Evolutionary conservation across 805 yeast species (phyloP).

Genomic region (Zygoascus tannicola): DNA sequence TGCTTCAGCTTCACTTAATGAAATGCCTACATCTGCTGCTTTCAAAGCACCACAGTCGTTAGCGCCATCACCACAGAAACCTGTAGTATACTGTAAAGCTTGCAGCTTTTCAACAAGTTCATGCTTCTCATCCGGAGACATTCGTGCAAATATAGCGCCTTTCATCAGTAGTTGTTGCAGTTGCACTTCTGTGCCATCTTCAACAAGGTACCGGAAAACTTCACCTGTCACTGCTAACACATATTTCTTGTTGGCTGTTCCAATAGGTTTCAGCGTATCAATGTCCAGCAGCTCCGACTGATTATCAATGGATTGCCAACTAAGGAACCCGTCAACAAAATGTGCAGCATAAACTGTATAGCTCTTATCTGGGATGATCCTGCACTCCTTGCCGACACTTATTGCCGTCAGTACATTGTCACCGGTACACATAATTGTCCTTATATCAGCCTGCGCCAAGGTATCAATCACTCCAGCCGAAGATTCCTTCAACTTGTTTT

Average conservation of each 20-base stretch:
- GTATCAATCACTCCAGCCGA: slow-evolving; percentile 53
- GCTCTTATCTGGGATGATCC: slow-evolving; percentile 41
- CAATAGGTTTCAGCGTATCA: slow-evolving; percentile 37
- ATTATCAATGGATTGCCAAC: slow-evolving; percentile 36
- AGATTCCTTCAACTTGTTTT: slow-evolving; percentile 71
- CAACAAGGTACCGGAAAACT: slow-evolving; percentile 68
- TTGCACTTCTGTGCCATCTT: slow-evolving; percentile 33
- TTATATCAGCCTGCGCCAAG: slow-evolving; percentile 56
- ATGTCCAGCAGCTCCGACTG: slow-evolving; percentile 50
- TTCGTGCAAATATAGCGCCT: slow-evolving; percentile 79
- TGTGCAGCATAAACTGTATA: slow-evolving; percentile 53
- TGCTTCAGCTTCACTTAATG: slow-evolving; percentile 95
- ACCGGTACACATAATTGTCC: slow-evolving; percentile 96
- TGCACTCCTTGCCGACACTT: slow-evolving; percentile 84
- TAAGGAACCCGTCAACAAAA: slow-evolving; percentile 38
- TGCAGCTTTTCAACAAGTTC: slow-evolving; percentile 86
- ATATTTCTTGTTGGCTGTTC: slow-evolving; percentile 38
- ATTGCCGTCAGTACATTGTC: slow-evolving; percentile 92
- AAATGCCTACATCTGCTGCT: slow-evolving; percentile 95
- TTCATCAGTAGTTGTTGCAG: slow-evolving; percentile 55
- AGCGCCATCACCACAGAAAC: slow-evolving; percentile 99
- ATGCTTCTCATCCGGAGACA: slow-evolving; percentile 99
- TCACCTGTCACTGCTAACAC: slow-evolving; percentile 89
- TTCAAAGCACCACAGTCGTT: slow-evolving; percentile 98
- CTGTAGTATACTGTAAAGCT: slow-evolving; percentile 79